These are phyloP conservation scores for Saposhnikovia divaricata DNA, from an alignment of 129 eudicot genomes.

Conservation along the genomic window DNA sequence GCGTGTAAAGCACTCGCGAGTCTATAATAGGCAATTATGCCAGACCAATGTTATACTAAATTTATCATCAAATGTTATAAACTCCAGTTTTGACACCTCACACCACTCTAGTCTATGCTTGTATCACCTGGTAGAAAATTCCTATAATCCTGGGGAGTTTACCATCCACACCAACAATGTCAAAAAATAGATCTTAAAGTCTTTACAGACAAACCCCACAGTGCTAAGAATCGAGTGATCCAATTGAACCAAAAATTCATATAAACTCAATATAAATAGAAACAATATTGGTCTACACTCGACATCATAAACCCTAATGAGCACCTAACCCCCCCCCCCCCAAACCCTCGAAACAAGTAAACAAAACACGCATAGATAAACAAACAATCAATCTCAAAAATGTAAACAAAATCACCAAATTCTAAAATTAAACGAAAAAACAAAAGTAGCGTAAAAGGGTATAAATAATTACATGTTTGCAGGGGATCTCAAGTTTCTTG, in stretches of 20 bases:
- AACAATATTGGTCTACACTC: neutral
- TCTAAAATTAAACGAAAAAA: neutral
- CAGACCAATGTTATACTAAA: neutral
- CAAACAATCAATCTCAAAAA: neutral
- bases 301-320: neutral
- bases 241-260: neutral
- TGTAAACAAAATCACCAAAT: neutral
- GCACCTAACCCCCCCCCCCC: neutral
- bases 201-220: neutral
- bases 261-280: neutral
- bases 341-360: neutral
- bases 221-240: too few relatives aligned
- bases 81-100: neutral
- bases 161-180: neutral
- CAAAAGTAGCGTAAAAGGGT: neutral
- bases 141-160: neutral
- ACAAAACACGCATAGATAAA: neutral
- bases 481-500: conserved; percentile 67
- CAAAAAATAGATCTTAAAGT: neutral
- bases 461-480: conserved; percentile 47
- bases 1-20: neutral
- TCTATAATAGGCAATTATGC: neutral
- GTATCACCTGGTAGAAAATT: neutral
- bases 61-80: neutral
- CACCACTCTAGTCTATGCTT: neutral